phyloP scores from a whole-genome alignment of 148 eudicot genomes.

The Rhododendron ferrugineum region DNA sequence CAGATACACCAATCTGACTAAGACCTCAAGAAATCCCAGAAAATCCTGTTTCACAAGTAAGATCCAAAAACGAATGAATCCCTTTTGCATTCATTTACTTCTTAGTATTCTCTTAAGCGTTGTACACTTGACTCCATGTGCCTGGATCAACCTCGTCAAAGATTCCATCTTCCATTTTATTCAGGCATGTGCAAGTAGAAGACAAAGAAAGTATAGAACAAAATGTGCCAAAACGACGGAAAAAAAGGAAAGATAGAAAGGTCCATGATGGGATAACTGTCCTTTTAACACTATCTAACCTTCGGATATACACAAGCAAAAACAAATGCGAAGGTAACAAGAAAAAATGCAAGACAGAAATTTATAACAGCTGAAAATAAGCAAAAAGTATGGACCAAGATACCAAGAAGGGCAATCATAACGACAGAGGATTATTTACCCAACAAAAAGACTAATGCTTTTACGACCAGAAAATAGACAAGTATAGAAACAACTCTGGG shows the following conservation, averaged over 20 bases:
- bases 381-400: neutral
- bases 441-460: neutral
- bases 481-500: neutral
- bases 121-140: neutral
- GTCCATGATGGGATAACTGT: neutral
- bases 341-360: neutral
- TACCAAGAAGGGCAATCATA: neutral
- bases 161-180: slow-evolving; percentile 1
- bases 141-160: neutral
- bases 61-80: too few species aligned
- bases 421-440: neutral
- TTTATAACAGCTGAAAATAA: neutral
- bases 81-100: neutral
- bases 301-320: neutral
- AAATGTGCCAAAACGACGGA: neutral
- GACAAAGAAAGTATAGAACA: neutral
- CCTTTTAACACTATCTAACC: neutral
- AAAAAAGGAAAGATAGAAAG: neutral
- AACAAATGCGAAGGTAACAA: neutral
- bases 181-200: neutral
- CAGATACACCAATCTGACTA: neutral
- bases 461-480: neutral
- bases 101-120: neutral
- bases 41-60: neutral
- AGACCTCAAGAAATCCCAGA: neutral